Evolutionary conservation across 805 yeast species (phyloP), one percentile per base, ranked within the genome.

Genomic region (Lipomyces starkeyi): DNA sequence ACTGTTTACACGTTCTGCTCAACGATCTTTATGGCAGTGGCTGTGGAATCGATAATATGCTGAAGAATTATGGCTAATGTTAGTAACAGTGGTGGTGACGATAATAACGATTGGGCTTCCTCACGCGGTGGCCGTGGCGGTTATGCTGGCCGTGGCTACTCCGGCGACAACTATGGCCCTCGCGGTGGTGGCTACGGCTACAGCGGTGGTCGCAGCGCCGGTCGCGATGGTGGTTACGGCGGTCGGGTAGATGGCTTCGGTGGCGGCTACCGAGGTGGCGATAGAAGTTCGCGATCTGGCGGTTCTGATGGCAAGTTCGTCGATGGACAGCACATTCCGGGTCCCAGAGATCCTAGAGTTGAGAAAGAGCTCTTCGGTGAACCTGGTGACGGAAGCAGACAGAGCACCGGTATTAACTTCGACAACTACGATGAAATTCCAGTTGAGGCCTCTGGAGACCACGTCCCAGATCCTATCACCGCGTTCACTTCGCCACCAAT

Each of bases 341-440:
- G 97, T 69, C 85, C 88, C 65, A 84, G 81, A 73, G 90, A 91
- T 80, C 87, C 86, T 75, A 83, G 83, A 67, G 76, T 88, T 73
- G 99, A 95, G 83, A 75, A 84, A 66, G 93, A 91, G 76, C 83
- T 95, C 71, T 96, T 91, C 75, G 99, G 99, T 76, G 83, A 85
- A 60, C 85, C 84, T 63, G 91, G 88, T 64, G 97, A 88, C 76
- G 78, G 82, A 40, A 82, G 81, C 55, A 87, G 88, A 83, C 97
- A 91, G 84, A 88, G 96, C 63, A 90, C 97, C 52, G 99, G 99
- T 85, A 95, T 95, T 82, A 95, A 95, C 84, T 95, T 95, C 78
- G 99, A 96, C 81, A 93, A 91, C 84, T 95, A 95, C 81, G 99
- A 95, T 80, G 98, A 96, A 68, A 95, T 95, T 73, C 99, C 99